Evolutionary conservation across 352 stramenopile genomes (phyloP).

Genomic region (Pythium pectinolyticum): DNA sequence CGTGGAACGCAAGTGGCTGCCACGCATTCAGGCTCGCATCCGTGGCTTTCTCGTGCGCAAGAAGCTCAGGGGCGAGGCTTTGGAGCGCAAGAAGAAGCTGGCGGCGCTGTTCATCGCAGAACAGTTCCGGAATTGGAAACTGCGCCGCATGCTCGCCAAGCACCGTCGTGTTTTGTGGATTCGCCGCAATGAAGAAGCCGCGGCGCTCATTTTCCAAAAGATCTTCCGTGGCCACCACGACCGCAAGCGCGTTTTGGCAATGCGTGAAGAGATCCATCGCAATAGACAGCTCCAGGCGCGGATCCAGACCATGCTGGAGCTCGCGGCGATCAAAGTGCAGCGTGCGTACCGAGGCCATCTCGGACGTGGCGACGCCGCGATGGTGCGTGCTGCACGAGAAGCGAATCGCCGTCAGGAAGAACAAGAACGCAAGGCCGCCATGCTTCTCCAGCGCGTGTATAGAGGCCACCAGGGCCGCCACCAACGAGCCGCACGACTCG

Average conservation of each 20-base stretch:
- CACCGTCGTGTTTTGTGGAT: slow-evolving; percentile 56
- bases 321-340: slow-evolving; percentile 72
- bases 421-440: slow-evolving; percentile 40
- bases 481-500: slow-evolving; percentile 41
- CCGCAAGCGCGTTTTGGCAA: slow-evolving; percentile 38
- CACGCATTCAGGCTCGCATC: slow-evolving; percentile 76
- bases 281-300: slow-evolving; percentile 54
- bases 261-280: slow-evolving; percentile 46
- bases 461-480: slow-evolving; percentile 62
- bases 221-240: slow-evolving; percentile 67
- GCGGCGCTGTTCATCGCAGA: slow-evolving; percentile 45
- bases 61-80: slow-evolving; percentile 32
- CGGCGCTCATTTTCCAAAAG: slow-evolving; percentile 73
- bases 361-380: slow-evolving; percentile 46
- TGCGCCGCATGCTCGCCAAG: slow-evolving; percentile 51
- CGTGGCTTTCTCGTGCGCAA: slow-evolving; percentile 78
- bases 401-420: slow-evolving; percentile 44
- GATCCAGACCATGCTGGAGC: slow-evolving; percentile 53
- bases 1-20: slow-evolving; percentile 61
- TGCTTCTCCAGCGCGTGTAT: slow-evolving; percentile 78
- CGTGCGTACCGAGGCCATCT: slow-evolving; percentile 63
- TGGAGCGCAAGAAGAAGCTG: slow-evolving; percentile 29
- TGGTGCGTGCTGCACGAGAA: slow-evolving; percentile 51
- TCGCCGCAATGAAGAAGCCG: slow-evolving; percentile 52
- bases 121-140: slow-evolving; percentile 50